Percentiles rank a stretch among this genome's conserved stretches.
Conservation (phyloP, 2,329 filamentous ascomycete species). For the Helminthosporium solani region DNA sequence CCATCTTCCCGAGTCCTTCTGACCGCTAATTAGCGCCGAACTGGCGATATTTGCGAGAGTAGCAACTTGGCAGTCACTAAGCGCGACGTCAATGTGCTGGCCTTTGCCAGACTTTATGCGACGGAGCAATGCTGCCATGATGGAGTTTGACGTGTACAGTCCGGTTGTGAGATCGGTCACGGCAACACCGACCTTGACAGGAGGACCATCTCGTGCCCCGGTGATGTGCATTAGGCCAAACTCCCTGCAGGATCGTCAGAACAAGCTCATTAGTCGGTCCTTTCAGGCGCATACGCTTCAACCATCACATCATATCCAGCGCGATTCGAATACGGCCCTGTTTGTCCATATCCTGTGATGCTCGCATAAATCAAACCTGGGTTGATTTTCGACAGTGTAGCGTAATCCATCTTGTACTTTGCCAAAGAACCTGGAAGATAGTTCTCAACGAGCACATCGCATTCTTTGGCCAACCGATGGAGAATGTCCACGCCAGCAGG, state of each 20-base stretch:
- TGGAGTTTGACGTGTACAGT: constrained; percentile 89
- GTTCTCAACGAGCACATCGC: constrained; percentile 94
- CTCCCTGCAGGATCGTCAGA: constrained; percentile 54
- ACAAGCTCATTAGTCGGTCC: background rate
- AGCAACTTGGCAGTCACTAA: constrained; percentile 94
- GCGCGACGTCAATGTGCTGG: constrained; percentile 86
- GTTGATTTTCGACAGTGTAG: constrained; percentile 76
- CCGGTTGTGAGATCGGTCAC: constrained; percentile 96
- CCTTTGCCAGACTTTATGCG: constrained; percentile 73
- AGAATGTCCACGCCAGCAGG: constrained; percentile 80
- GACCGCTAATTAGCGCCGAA: constrained; percentile 82
- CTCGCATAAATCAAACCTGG: constrained; percentile 88
- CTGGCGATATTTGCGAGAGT: constrained; percentile 95
- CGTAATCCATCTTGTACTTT: constrained; percentile 90
- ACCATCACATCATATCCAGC: constrained; percentile 99
- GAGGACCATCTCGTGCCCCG: constrained; percentile 79
- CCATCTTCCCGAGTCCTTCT: constrained; percentile 88
- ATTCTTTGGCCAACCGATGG: constrained; percentile 78
- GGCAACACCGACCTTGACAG: constrained; percentile 95
- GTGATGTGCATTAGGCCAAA: constrained; percentile 99
- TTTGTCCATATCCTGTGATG: constrained; percentile 96
- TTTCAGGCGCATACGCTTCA: constrained; percentile 61
- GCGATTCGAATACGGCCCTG: constrained; percentile 80
- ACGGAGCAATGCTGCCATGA: constrained; percentile 88
- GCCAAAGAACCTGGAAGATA: constrained; percentile 87